A percentile compares a stretch with the other conserved stretches of the same genome.
phyloP scores from a whole-genome alignment of 2,329 filamentous ascomycete species.

The Penicillium polonicum region DNA sequence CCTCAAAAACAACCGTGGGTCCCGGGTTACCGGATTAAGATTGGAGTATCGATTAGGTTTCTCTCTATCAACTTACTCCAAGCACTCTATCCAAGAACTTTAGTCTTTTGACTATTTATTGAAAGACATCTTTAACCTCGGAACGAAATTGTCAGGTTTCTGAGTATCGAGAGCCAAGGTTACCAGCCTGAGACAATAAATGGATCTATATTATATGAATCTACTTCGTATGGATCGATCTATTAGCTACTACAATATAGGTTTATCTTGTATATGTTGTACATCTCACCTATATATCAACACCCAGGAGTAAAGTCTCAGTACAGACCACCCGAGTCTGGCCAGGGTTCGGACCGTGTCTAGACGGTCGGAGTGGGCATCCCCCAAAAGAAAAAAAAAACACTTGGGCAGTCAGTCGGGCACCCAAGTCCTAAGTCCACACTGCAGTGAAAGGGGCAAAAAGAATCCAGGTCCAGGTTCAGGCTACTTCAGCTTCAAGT shows the following conservation, averaged over 20 bases:
- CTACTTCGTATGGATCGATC: background rate
- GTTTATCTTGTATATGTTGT: background rate
- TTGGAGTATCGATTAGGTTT: conserved; percentile 7
- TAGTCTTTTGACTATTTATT: no score
- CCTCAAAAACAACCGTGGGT: conserved; percentile 19
- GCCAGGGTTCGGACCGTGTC: background rate
- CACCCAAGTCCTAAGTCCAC: background rate
- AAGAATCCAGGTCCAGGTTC: background rate
- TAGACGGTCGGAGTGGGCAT: background rate
- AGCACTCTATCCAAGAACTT: background rate
- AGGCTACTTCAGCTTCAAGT: background rate
- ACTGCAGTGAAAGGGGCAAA: background rate
- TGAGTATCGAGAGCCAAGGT: background rate
- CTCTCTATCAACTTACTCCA: background rate
- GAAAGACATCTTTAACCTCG: background rate
- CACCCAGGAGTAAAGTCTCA: background rate
- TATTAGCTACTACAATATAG: background rate
- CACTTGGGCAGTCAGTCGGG: conserved; percentile 2
- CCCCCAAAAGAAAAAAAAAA: background rate
- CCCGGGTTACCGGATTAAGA: conserved; percentile 1
- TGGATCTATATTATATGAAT: background rate
- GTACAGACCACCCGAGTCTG: background rate
- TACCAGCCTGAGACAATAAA: background rate
- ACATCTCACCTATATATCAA: background rate
- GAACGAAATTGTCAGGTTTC: background rate